Conservation (phyloP, 805 yeast species). For the Millerozyma miso region DNA sequence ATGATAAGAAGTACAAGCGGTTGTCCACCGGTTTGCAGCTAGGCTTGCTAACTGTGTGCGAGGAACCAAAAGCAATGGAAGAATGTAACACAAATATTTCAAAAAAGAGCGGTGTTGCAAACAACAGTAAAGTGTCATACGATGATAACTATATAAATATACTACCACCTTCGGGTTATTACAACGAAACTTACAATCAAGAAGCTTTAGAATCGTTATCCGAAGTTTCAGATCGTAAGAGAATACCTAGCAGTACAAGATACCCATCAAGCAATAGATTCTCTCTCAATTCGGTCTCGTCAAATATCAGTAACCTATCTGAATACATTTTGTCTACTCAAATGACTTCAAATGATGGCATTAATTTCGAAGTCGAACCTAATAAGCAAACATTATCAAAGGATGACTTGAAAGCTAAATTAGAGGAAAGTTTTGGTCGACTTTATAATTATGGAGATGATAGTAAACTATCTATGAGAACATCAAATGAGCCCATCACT, state of each 20-base stretch:
- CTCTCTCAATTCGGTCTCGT: slow-evolving; percentile 49
- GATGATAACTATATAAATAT: slow-evolving; percentile 27
- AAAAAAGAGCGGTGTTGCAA: background rate
- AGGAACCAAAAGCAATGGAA: slow-evolving; percentile 17
- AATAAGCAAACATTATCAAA: slow-evolving; percentile 18
- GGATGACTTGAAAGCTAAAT: slow-evolving; percentile 27
- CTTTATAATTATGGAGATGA: slow-evolving; percentile 31
- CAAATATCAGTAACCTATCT: slow-evolving; percentile 43
- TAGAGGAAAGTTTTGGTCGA: slow-evolving; percentile 37
- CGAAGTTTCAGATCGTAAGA: slow-evolving; percentile 6
- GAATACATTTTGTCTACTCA: slow-evolving; percentile 45
- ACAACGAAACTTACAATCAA: slow-evolving; percentile 30
- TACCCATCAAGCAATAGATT: slow-evolving; percentile 47
- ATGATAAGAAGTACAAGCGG: slow-evolving; percentile 22
- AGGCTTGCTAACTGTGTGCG: slow-evolving; percentile 37
- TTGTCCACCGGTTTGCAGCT: slow-evolving; percentile 35
- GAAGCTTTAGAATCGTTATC: slow-evolving; percentile 34
- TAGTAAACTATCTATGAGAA: slow-evolving; percentile 15
- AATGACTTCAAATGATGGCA: slow-evolving; percentile 33
- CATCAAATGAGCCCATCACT: background rate
- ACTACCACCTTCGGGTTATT: slow-evolving; percentile 14
- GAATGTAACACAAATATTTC: background rate
- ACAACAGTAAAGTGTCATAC: slow-evolving; percentile 7
- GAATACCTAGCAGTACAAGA: slow-evolving; percentile 8
- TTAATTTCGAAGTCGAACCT: slow-evolving; percentile 9